These are phyloP conservation scores for Fusarium marasasianum DNA, from an alignment of 2,329 filamentous ascomycete genomes.

Conservation along the genomic window DNA sequence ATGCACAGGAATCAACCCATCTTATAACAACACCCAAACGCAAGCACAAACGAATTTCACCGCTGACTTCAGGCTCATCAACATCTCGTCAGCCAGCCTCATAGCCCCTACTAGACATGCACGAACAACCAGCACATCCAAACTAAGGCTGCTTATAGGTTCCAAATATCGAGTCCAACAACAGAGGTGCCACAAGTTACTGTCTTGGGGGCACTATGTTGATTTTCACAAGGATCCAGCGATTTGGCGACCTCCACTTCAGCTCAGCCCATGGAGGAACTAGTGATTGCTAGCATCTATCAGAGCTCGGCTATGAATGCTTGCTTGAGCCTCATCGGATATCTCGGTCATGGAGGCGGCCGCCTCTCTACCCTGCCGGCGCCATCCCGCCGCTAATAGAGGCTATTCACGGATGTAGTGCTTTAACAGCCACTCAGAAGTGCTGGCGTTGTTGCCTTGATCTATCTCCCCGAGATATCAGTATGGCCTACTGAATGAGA, in stretches of 20 bases:
- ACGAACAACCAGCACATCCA: background rate
- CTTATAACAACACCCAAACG: background rate
- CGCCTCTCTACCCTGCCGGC: background rate
- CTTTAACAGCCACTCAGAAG: background rate
- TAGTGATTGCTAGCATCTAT: background rate
- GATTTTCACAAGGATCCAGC: background rate
- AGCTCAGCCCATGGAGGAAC: constrained; percentile 1
- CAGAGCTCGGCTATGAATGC: background rate
- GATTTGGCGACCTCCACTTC: constrained; percentile 1
- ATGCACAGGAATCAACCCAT: background rate
- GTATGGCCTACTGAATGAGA: background rate
- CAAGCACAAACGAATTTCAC: background rate
- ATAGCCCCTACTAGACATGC: background rate
- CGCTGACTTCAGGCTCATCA: background rate
- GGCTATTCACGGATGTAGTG: background rate
- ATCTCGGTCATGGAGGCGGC: background rate
- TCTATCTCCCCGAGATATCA: background rate
- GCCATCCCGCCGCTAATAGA: background rate
- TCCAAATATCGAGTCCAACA: background rate
- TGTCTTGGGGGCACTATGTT: background rate
- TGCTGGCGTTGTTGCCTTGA: background rate
- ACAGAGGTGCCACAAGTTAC: background rate
- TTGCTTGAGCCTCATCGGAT: constrained; percentile 1
- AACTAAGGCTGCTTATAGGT: background rate
- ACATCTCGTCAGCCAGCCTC: constrained; percentile 10